A percentile compares a stretch with the other conserved stretches of the same genome.
Evolutionary conservation across 2,329 filamentous ascomycete species (phyloP).

Genomic region (Talaromyces sp.): DNA sequence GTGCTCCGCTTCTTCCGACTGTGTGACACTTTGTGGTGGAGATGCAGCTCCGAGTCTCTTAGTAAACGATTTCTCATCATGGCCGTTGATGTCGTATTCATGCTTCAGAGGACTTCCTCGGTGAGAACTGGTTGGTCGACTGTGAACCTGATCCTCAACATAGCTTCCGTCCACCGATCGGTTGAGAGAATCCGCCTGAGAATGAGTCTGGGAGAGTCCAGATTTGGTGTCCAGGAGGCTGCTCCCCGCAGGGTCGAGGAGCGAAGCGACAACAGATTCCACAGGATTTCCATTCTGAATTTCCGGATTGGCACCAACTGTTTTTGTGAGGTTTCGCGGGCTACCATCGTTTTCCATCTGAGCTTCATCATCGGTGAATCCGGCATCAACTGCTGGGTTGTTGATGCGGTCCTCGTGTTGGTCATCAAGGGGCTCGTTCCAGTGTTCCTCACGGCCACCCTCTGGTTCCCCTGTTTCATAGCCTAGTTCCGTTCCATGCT

Average conservation of each 20-base stretch:
- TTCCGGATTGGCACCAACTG: constrained; percentile 66
- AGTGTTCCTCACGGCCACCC: constrained; percentile 16
- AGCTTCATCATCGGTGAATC: constrained; percentile 52
- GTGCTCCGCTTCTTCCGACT: constrained; percentile 36
- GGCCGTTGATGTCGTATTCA: constrained; percentile 29
- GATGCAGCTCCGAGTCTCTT: constrained; percentile 41
- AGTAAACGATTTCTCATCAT: constrained; percentile 34
- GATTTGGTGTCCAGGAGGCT: constrained; percentile 58
- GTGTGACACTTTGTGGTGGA: constrained; percentile 50
- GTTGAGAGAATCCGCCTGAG: constrained; percentile 35
- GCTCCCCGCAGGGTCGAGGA: constrained; percentile 68
- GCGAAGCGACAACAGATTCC: constrained; percentile 84
- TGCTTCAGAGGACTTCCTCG: constrained; percentile 45
- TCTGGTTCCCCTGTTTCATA: constrained; percentile 30
- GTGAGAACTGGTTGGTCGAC: constrained; percentile 16
- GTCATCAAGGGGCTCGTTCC: constrained; percentile 15
- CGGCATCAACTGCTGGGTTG: constrained; percentile 35
- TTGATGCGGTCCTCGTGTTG: neutral
- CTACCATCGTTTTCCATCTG: constrained; percentile 23
- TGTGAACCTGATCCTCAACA: constrained; percentile 17
- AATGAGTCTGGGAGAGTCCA: constrained; percentile 45
- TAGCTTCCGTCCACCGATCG: constrained; percentile 28
- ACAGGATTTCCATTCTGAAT: constrained; percentile 68
- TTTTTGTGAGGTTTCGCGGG: constrained; percentile 64
- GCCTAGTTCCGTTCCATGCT: constrained; percentile 29